These are phyloP conservation scores for Ogataea saltuana DNA, from an alignment of 805 yeast genomes.

Conservation along the genomic window DNA sequence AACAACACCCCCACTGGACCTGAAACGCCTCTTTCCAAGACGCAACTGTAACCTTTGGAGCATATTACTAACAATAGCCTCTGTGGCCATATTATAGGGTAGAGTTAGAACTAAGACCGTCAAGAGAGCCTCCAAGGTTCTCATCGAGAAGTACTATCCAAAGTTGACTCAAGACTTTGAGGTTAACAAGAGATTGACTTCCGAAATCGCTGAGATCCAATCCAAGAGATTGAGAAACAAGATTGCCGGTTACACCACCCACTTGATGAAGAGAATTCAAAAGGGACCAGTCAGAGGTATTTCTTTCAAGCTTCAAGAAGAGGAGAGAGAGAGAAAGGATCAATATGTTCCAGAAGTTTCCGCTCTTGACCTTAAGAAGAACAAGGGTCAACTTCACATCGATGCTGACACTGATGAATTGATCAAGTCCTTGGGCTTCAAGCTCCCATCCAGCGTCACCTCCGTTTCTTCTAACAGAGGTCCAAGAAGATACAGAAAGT, in stretches of 20 bases:
- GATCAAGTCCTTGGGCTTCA: constrained; percentile 91
- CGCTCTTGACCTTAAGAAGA: constrained; percentile 96
- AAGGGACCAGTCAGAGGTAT: constrained; percentile 99
- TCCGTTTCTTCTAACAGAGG: constrained; percentile 86
- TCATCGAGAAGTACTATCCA: constrained; percentile 99
- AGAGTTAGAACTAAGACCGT: constrained; percentile 99
- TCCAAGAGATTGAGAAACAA: constrained; percentile 99
- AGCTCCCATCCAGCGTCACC: constrained; percentile 81
- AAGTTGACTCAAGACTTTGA: constrained; percentile 99
- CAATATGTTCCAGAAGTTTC: constrained; percentile 99
- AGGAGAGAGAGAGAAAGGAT: constrained; percentile 99
- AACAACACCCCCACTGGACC: too few species aligned
- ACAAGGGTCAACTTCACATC: constrained; percentile 94
- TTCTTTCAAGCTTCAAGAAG: constrained; percentile 99
- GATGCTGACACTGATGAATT: constrained; percentile 96
- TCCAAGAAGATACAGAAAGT: constrained; percentile 86
- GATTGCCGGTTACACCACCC: constrained; percentile 99
- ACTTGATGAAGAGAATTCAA: constrained; percentile 99
- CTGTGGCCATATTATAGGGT: constrained; percentile 61
- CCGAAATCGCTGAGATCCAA: constrained; percentile 98
- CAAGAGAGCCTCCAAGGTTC: constrained; percentile 99
- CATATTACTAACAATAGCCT: constrained; percentile 18
- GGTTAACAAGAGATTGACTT: constrained; percentile 99
- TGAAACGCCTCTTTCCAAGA: too few species aligned
- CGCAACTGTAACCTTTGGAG: too few species aligned